These are phyloP conservation scores for Poa annua DNA, from an alignment of 176 grass and related monocot genomes.

Conservation along the genomic window DNA sequence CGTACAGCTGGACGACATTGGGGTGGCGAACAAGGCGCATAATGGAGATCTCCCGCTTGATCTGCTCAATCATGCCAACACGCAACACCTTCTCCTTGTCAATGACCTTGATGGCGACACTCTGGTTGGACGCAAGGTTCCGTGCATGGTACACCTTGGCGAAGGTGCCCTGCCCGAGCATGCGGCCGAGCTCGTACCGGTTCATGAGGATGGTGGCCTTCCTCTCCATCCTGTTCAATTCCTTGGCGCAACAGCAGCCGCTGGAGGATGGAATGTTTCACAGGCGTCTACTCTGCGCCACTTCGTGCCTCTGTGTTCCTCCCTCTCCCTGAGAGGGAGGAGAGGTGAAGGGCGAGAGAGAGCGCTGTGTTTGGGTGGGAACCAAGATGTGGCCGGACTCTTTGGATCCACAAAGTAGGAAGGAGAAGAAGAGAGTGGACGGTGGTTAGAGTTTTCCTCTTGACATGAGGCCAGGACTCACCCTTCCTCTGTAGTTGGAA, in stretches of 20 bases:
- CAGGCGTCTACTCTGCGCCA: conserved; percentile 47
- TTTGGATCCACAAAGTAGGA: conserved; percentile 42
- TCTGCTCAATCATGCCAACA: conserved; percentile 85
- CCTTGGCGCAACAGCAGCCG: neutral
- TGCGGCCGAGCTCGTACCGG: conserved; percentile 73
- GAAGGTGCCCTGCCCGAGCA: conserved; percentile 84
- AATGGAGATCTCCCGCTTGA: conserved; percentile 86
- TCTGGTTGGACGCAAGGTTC: conserved; percentile 61
- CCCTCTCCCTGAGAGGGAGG: conserved; percentile 58
- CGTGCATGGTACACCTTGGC: conserved; percentile 86
- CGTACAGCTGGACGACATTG: conserved; percentile 83
- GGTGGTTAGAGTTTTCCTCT: conserved; percentile 47
- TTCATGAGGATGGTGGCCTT: conserved; percentile 77
- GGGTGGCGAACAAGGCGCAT: conserved; percentile 83
- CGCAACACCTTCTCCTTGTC: conserved; percentile 90
- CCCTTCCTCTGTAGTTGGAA: conserved; percentile 27
- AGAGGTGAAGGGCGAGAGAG: conserved; percentile 62
- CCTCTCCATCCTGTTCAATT: conserved; percentile 70
- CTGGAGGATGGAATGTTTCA: conserved; percentile 17
- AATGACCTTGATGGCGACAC: conserved; percentile 85
- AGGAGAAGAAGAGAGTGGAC: conserved; percentile 32
- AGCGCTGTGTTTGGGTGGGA: conserved; percentile 34
- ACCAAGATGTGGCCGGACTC: conserved; percentile 30
- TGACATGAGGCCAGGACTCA: conserved; percentile 44
- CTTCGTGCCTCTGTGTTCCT: conserved; percentile 48